These are phyloP conservation scores for Hortiboletus rubellus DNA, from an alignment of 1,284 basidiomycete genomes.

Conservation along the genomic window DNA sequence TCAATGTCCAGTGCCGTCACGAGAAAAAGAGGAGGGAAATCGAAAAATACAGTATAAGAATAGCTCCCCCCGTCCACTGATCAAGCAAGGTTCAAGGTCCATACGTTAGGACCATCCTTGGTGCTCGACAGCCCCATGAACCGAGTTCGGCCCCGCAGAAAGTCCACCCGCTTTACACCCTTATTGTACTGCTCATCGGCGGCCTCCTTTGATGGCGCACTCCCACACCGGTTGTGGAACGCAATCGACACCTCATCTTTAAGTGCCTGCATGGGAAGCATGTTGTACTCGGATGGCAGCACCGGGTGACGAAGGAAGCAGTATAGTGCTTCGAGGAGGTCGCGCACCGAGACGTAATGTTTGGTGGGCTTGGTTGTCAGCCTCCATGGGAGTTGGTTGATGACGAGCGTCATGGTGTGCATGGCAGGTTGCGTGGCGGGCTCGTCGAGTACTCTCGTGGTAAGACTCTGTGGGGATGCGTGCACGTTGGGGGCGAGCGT, in stretches of 20 bases:
- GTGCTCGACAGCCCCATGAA: constrained; percentile 42
- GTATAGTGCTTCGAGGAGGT: constrained; percentile 40
- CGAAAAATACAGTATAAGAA: constrained; percentile 27
- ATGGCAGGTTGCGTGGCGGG: constrained; percentile 39
- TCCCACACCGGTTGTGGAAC: constrained; percentile 43
- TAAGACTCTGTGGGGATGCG: constrained; percentile 30
- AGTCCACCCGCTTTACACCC: constrained; percentile 48
- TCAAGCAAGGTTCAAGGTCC: constrained; percentile 30
- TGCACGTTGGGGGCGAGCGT: constrained; percentile 30
- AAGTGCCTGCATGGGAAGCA: constrained; percentile 35
- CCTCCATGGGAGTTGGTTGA: constrained; percentile 37
- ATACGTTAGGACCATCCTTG: constrained; percentile 30
- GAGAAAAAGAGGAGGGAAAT: background rate
- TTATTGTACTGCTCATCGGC: constrained; percentile 34
- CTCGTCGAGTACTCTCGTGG: constrained; percentile 31
- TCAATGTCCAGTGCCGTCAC: constrained; percentile 11
- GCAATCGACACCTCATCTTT: constrained; percentile 40
- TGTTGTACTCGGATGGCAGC: constrained; percentile 40
- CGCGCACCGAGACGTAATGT: constrained; percentile 37
- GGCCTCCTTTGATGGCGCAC: constrained; percentile 18
- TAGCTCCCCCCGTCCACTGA: constrained; percentile 5
- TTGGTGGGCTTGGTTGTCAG: constrained; percentile 31
- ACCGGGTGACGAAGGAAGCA: constrained; percentile 41
- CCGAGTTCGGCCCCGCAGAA: constrained; percentile 38
- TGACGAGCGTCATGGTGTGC: constrained; percentile 30